Conservation (phyloP, 164 flowering plant species). For the Euptelea pleiosperma region DNA sequence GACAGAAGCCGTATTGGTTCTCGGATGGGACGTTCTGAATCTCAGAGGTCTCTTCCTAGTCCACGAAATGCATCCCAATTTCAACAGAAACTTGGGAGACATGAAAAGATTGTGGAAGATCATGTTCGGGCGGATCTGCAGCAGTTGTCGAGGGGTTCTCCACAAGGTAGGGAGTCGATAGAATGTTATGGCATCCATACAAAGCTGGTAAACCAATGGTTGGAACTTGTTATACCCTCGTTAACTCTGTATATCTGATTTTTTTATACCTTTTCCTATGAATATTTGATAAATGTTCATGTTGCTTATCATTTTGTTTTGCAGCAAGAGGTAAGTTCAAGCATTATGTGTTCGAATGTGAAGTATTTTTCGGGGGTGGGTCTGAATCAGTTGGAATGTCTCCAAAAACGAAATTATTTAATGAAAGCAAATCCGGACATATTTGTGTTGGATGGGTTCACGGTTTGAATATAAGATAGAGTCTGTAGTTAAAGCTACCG, state of each 20-base stretch:
- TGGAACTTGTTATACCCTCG: slow-evolving; percentile 19
- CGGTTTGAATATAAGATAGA: slow-evolving; percentile 49
- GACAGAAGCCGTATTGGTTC: slow-evolving; percentile 50
- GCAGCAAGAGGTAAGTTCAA: slow-evolving; percentile 99
- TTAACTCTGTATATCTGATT: not conserved
- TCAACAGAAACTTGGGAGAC: slow-evolving; percentile 29
- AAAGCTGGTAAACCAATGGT: slow-evolving; percentile 44
- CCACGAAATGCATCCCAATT: slow-evolving; percentile 31
- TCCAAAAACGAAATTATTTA: slow-evolving; percentile 40
- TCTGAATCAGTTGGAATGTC: slow-evolving; percentile 53
- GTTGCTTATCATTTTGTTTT: slow-evolving; percentile 43
- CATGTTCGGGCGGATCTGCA: slow-evolving; percentile 69
- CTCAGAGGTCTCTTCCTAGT: slow-evolving; percentile 60
- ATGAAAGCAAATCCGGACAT: slow-evolving; percentile 45
- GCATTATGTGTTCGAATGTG: slow-evolving; percentile 65
- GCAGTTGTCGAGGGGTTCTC: slow-evolving; percentile 62
- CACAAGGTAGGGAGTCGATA: slow-evolving; percentile 87
- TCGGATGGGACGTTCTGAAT: slow-evolving; percentile 49
- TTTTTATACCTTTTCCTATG: slow-evolving; percentile 1
- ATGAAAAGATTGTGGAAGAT: slow-evolving; percentile 69
- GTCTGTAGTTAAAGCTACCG: slow-evolving; percentile 50
- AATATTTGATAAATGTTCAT: slow-evolving; percentile 25
- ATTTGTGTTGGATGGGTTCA: slow-evolving; percentile 51
- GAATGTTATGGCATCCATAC: slow-evolving; percentile 33
- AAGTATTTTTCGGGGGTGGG: slow-evolving; percentile 55